A percentile compares a stretch with the other conserved stretches of the same genome.
phyloP scores from a whole-genome alignment of 1,284 basidiomycete species.

The Cryptococcus jaspeensis region DNA sequence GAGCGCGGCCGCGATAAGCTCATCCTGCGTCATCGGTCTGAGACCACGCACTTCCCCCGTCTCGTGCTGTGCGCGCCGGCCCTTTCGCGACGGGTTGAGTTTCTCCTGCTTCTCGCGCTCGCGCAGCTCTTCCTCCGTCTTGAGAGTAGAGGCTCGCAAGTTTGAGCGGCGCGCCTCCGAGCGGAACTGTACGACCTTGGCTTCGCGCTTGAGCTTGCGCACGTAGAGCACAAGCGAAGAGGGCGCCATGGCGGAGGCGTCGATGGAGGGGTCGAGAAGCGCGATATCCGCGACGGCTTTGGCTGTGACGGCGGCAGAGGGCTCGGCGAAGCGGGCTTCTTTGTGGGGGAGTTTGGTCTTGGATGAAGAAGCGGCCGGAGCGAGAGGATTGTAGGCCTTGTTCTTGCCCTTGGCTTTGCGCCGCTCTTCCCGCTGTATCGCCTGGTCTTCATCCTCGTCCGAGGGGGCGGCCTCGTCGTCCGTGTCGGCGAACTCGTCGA shows the following conservation, averaged over 20 bases:
- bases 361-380: conserved; percentile 6
- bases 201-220: conserved; percentile 38
- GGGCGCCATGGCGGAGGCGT: conserved; percentile 41
- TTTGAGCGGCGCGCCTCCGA: conserved; percentile 39
- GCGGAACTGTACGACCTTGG: conserved; percentile 30
- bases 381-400: conserved; percentile 38
- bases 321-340: conserved; percentile 10
- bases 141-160: conserved; percentile 43
- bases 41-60: conserved; percentile 35
- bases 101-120: conserved; percentile 31
- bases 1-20: conserved; percentile 55
- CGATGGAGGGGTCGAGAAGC: conserved; percentile 30
- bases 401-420: conserved; percentile 39
- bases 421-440: conserved; percentile 34
- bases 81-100: conserved; percentile 21
- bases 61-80: conserved; percentile 39
- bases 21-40: conserved; percentile 52
- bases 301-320: conserved; percentile 4
- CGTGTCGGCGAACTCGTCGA: conserved; percentile 50
- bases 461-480: conserved; percentile 44
- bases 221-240: conserved; percentile 44
- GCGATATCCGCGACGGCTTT: conserved; percentile 16
- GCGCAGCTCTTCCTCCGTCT: conserved; percentile 35
- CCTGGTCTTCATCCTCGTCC: conserved; percentile 38
- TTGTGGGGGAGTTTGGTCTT: conserved; percentile 7